Base-by-base conservation (phyloP, 345 rosid species). In the Salix koriyanagi region DNA sequence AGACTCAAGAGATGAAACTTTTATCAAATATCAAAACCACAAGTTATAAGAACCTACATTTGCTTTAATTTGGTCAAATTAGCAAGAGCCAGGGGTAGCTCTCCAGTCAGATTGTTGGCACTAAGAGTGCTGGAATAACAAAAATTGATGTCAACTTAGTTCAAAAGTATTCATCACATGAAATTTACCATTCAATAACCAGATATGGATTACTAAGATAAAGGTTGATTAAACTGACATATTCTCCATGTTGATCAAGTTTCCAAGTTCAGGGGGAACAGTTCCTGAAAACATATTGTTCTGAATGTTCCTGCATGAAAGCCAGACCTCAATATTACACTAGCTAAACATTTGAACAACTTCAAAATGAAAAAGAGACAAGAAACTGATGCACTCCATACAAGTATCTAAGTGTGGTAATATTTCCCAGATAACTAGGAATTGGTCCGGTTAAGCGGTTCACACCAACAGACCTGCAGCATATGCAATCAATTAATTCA, bases 231-330 rank as follows among this genome's bases (percentile, higher is more conserved):
- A 34, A 30, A 62, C 93, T 83, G 82, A 90, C 93, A 90, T 60
- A 71, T 64, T 76, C 61, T 73, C 65, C 78, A 90, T 73, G 76
- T 85, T 83, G 68, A 83, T 77, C 75, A 88, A 72, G 58, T 80
- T 81, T 65, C 89, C 89, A 16, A 88, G 79, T 77, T 83, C 79
- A 23, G 74, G 28, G 52, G 93, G 90, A 56, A 90, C 64, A n/a
- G 69, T 48, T 62, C 92, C 92, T 10, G 82, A 82, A 77, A 89
- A 88, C 30, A 76, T 18, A 62, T 74, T 62, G 25, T 18, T 79
- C 44, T 46, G 44, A 37, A 70, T 26, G 74, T 1, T 34, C 70
- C 77, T 74, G 70, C 14, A 44, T 46, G 28, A 74, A 65, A 64
- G 65, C 1, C 54, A 9, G 3, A 15, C 7, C 62, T 54, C 15